Evolutionary conservation across 1,284 basidiomycete species (phyloP).

Genomic region (Testicularia cyperi): DNA sequence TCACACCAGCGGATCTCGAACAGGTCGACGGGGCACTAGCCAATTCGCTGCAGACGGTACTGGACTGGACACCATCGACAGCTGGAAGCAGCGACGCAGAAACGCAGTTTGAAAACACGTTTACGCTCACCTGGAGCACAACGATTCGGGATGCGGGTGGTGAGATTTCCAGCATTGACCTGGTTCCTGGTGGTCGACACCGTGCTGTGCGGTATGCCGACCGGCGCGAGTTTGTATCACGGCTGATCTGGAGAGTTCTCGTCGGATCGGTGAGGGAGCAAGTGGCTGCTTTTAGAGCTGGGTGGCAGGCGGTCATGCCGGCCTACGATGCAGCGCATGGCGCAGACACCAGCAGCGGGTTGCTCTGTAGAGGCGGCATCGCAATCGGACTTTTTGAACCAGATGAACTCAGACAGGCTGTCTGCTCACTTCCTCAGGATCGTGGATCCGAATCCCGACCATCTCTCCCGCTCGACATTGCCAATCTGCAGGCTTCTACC

Average conservation of each 20-base stretch:
- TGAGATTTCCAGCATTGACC: conserved; percentile 13
- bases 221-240: conserved; percentile 13
- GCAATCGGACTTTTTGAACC: conserved; percentile 20
- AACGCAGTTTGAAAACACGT: conserved; percentile 15
- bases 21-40: conserved; percentile 23
- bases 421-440: conserved; percentile 10
- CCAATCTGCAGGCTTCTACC: conserved; percentile 16
- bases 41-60: conserved; percentile 15
- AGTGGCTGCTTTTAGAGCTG: conserved; percentile 15
- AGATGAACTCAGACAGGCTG: conserved; percentile 8
- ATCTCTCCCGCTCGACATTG: conserved; percentile 22
- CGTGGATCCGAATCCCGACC: not conserved
- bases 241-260: conserved; percentile 19
- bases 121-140: conserved; percentile 33
- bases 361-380: conserved; percentile 18
- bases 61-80: conserved; percentile 10
- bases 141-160: conserved; percentile 4
- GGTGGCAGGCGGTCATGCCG: conserved; percentile 23
- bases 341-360: conserved; percentile 8
- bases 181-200: conserved; percentile 30
- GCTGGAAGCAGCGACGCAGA: conserved; percentile 5
- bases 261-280: conserved; percentile 14
- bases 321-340: not conserved
- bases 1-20: conserved; percentile 21
- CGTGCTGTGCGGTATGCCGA: conserved; percentile 14